These are phyloP conservation scores for Panus rudis DNA, from an alignment of 768 basidiomycete species.

Conservation along the genomic window DNA sequence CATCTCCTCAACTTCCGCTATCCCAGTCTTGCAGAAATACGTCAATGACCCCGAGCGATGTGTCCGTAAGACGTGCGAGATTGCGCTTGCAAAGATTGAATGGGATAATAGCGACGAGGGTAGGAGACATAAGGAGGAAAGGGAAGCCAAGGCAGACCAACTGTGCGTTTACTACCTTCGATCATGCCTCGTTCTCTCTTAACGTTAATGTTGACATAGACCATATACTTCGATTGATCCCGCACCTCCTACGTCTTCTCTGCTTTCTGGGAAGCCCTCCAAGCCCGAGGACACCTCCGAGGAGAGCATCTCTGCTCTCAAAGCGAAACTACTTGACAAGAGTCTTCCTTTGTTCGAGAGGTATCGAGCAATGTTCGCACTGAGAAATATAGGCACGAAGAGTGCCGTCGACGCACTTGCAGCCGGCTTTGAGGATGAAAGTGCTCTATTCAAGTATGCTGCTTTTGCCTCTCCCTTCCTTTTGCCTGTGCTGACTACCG, in stretches of 20 bases:
- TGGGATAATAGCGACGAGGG: slow-evolving; percentile 85
- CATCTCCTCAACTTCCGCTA: slow-evolving; percentile 60
- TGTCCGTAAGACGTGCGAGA: slow-evolving; percentile 94
- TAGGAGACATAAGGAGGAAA: slow-evolving; percentile 30
- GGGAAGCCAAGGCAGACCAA: too few species aligned
- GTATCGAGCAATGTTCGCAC: slow-evolving; percentile 97
- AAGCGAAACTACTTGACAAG: slow-evolving; percentile 56
- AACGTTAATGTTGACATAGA: slow-evolving; percentile 28
- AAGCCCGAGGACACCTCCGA: slow-evolving; percentile 44
- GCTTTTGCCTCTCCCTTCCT: neutral
- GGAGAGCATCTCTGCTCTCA: slow-evolving; percentile 46
- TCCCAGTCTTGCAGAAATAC: slow-evolving; percentile 68
- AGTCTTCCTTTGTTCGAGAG: slow-evolving; percentile 77
- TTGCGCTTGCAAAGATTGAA: slow-evolving; percentile 90
- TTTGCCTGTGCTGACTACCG: neutral
- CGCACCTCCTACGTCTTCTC: slow-evolving; percentile 69
- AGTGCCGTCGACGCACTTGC: slow-evolving; percentile 88
- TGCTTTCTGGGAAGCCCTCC: slow-evolving; percentile 48
- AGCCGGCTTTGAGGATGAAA: slow-evolving; percentile 82
- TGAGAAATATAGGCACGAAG: slow-evolving; percentile 85
- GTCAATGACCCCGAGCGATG: slow-evolving; percentile 62
- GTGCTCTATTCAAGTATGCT: slow-evolving; percentile 85
- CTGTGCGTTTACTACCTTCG: neutral
- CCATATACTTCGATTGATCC: slow-evolving; percentile 83
- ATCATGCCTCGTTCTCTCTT: slow-evolving; percentile 3